Conservation (phyloP, 108 stramenopile species). For the Cyclotella cryptica region DNA sequence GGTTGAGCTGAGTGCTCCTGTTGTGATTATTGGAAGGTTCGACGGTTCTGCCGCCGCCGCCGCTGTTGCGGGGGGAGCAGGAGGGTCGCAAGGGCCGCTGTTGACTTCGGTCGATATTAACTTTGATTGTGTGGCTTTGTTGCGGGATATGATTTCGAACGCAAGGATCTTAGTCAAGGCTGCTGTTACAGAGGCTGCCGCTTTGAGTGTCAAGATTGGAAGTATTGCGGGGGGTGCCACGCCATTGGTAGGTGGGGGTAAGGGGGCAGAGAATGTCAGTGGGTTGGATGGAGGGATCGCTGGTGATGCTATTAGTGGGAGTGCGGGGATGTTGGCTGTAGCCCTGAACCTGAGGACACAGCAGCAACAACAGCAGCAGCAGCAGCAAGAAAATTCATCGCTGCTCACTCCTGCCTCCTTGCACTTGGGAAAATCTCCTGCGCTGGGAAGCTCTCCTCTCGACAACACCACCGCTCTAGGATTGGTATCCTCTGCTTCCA, state of each 20-base stretch:
- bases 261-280: neutral
- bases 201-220: constrained; percentile 10
- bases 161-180: constrained; percentile 23
- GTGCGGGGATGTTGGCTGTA: neutral
- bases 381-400: neutral
- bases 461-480: neutral
- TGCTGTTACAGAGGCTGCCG: constrained; percentile 23
- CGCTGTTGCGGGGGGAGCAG: neutral
- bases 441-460: neutral
- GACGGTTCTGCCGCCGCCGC: neutral
- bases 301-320: neutral
- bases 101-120: constrained; percentile 28
- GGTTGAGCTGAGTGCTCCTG: constrained; percentile 25
- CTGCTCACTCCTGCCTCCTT: neutral
- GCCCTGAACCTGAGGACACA: neutral
- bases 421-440: neutral
- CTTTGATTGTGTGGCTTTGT: constrained; percentile 28
- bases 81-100: neutral
- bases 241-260: neutral
- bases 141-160: constrained; percentile 19
- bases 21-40: constrained; percentile 27
- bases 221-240: neutral
- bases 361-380: neutral
- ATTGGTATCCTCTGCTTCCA: neutral
- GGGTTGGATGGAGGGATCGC: neutral